Evolutionary conservation across 2,329 filamentous ascomycete species (phyloP).

Genomic region (Cordyceps farinosa): DNA sequence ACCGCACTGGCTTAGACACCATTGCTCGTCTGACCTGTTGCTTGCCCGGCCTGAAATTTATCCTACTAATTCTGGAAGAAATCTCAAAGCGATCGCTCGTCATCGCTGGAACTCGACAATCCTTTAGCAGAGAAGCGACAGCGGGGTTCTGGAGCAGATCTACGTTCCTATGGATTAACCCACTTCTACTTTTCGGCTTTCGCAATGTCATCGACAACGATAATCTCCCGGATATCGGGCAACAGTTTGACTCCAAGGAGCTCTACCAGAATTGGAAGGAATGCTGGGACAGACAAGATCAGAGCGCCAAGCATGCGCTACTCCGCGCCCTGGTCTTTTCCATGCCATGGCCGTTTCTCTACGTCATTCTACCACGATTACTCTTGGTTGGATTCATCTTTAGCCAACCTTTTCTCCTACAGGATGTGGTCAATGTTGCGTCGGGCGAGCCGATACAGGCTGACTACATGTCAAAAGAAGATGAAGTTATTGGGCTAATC

Average conservation of each 20-base stretch:
- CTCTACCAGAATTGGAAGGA: neutral
- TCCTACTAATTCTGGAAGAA: conserved; percentile 32
- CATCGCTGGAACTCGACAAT: neutral
- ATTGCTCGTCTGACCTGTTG: conserved; percentile 29
- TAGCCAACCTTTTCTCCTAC: conserved; percentile 3
- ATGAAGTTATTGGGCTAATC: neutral
- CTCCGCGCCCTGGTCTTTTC: neutral
- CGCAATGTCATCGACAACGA: neutral
- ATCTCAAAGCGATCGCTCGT: conserved; percentile 24
- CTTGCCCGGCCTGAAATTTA: conserved; percentile 26
- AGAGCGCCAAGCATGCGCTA: neutral
- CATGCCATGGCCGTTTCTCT: neutral
- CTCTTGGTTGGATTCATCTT: neutral
- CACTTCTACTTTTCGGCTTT: conserved; percentile 4
- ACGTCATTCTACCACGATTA: neutral
- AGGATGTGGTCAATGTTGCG: neutral
- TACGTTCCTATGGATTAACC: conserved; percentile 11
- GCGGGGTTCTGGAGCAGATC: conserved; percentile 22
- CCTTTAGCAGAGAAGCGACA: conserved; percentile 21
- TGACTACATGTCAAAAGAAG: neutral
- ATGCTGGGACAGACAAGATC: neutral
- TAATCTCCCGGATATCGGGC: neutral
- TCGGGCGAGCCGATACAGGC: neutral
- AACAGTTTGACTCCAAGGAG: neutral
- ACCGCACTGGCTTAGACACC: conserved; percentile 24